These are phyloP conservation scores for Sporobolomyces roseus DNA, from an alignment of 768 basidiomycete genomes.

Conservation along the genomic window DNA sequence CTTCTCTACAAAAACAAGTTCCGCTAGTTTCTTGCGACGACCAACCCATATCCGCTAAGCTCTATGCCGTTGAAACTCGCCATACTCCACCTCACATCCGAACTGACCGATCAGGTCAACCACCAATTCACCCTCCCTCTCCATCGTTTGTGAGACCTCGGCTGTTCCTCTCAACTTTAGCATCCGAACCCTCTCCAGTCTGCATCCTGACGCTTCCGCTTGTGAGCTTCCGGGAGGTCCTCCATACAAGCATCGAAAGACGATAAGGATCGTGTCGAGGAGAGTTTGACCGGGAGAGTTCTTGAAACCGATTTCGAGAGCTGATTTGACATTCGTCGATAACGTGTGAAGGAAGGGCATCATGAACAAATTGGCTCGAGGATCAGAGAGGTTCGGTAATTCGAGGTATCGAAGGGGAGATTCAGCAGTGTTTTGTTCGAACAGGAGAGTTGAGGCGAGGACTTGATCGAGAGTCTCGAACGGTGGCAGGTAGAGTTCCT, in stretches of 20 bases:
- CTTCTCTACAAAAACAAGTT: no score
- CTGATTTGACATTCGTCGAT: no score
- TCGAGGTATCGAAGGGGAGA: conserved; percentile 10
- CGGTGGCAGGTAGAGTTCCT: conserved; percentile 3
- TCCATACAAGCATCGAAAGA: neutral
- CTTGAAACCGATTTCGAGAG: conserved; percentile 7
- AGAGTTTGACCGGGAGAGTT: neutral
- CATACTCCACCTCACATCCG: conserved; percentile 9
- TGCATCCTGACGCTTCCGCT: no score
- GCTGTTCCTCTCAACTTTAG: neutral
- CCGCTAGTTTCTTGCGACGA: no score
- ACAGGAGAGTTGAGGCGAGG: neutral
- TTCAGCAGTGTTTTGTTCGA: neutral
- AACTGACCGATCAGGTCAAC: conserved; percentile 14
- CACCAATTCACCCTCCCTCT: neutral
- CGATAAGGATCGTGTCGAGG: conserved; percentile 4
- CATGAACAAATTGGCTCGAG: neutral
- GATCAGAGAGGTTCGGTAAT: conserved; percentile 13
- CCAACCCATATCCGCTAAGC: no score
- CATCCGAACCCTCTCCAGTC: neutral
- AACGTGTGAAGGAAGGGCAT: neutral
- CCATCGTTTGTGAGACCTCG: neutral
- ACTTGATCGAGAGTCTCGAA: conserved; percentile 17
- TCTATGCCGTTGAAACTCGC: no score
- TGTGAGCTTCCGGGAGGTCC: neutral